Evolutionary conservation across 148 eudicot species (phyloP), one percentile per base, ranked within the genome.

Genomic region (Rhododendron vialii): DNA sequence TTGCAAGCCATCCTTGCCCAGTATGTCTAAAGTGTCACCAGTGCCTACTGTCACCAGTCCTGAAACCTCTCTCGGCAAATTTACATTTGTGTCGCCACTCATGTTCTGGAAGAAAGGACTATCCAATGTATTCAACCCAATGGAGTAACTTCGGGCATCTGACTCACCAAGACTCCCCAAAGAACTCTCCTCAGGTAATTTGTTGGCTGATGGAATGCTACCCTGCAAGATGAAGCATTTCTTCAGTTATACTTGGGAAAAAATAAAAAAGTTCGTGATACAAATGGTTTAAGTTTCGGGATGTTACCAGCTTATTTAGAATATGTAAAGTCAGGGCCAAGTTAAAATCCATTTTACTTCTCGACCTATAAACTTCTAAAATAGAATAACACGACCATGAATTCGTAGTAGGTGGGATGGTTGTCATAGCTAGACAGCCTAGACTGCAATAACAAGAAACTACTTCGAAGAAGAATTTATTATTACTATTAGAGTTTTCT

Each of bases 1-100:
- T 80, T 88, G 92, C 83, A 94, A 86, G 75, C 86, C 89, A 83
- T 87, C 89, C 85, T 90, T 88, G 43, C 12, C 85, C 80, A 85
- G 51, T 85, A 50, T 91, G 30, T 85, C 87, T 20, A 75, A 76
- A 28, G 78, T 18, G 86, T 86, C 81, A 84, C 69, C 86, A 15
- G 79, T 78, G 78, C 89, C 91, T 28, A 78, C 77, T 63, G 87
- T 78, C 79, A 86, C 89, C 50, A 81, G 50, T 84, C 85, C 84
- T 88, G 86, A 83, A 61, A 78, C 85, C 59, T 35, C 85, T 50
- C 50, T 82, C 81, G 86, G 86, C 47, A 81, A 78, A 53, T 85
- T 88, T 80, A 71, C 74, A 86, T 84, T 76, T 43, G 85, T 85
- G 84, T 89, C 92, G 86, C 88, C 87, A 10, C 63, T 87, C 84